A percentile compares a stretch with the other conserved stretches of the same genome.
These are phyloP conservation scores for Cyathus striatus DNA, from an alignment of 768 basidiomycete genomes.

Conservation along the genomic window DNA sequence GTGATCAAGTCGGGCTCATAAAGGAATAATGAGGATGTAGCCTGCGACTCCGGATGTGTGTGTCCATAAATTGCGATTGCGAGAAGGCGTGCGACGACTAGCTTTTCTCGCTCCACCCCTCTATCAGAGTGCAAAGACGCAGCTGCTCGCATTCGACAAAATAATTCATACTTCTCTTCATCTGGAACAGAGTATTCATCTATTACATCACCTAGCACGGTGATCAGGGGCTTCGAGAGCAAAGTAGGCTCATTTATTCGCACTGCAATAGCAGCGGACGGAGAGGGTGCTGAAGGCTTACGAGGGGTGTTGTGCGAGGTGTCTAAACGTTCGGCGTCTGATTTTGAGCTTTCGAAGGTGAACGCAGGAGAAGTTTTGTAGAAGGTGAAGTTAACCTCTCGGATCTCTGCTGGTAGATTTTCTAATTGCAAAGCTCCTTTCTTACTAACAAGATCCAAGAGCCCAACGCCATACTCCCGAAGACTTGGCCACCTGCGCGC, in stretches of 20 bases:
- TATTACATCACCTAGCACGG: conserved; percentile 69
- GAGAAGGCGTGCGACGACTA: conserved; percentile 76
- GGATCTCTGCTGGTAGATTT: conserved; percentile 63
- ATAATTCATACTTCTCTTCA: conserved; percentile 81
- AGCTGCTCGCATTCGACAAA: conserved; percentile 83
- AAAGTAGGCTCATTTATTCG: conserved; percentile 60
- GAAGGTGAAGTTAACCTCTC: conserved; percentile 78
- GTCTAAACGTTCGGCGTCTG: conserved; percentile 42
- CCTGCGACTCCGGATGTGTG: conserved; percentile 75
- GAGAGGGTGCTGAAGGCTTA: conserved; percentile 28
- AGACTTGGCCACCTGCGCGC: conserved; percentile 82
- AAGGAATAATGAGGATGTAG: conserved; percentile 79
- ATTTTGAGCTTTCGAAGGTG: conserved; percentile 36
- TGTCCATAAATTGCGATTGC: conserved; percentile 91
- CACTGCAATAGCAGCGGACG: conserved; percentile 52
- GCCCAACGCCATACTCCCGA: conserved; percentile 73
- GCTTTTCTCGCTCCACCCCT: conserved; percentile 66
- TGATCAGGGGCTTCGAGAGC: conserved; percentile 61
- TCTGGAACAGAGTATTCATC: conserved; percentile 67
- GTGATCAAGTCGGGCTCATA: conserved; percentile 91
- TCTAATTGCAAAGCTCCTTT: conserved; percentile 50
- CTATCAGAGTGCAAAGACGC: conserved; percentile 56
- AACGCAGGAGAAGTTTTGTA: conserved; percentile 53
- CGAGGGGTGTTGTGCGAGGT: conserved; percentile 40
- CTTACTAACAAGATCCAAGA: conserved; percentile 64